These are phyloP conservation scores for Pezicula rhizophila DNA, from an alignment of 2,329 filamentous ascomycete genomes.

Conservation along the genomic window DNA sequence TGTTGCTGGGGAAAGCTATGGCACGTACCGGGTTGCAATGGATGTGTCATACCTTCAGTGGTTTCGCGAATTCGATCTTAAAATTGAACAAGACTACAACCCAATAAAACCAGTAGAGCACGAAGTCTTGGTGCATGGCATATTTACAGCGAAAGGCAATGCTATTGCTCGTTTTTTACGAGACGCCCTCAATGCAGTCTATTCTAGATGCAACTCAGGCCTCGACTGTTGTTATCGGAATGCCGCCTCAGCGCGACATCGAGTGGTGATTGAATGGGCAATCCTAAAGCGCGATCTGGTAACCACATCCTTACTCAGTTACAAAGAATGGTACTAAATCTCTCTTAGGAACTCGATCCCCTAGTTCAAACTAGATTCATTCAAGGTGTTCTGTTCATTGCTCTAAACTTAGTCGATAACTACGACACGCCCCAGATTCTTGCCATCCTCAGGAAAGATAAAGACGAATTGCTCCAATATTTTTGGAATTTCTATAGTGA, in stretches of 20 bases:
- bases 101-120: conserved; percentile 1
- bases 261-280: conserved; percentile 2
- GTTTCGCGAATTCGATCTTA: conserved; percentile 6
- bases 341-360: conserved; percentile 4
- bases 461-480: conserved; percentile 7
- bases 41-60: conserved; percentile 6
- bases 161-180: conserved; percentile 3
- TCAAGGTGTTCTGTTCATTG: conserved; percentile 8
- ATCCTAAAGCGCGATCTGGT: conserved; percentile 8
- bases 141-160: neutral
- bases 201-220: conserved; percentile 1
- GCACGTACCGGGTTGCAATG: conserved; percentile 4
- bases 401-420: conserved; percentile 6
- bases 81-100: conserved; percentile 7
- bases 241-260: neutral
- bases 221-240: neutral
- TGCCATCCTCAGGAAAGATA: conserved; percentile 7
- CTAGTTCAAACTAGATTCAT: conserved; percentile 1
- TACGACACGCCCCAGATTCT: conserved; percentile 5
- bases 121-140: conserved; percentile 1
- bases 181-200: conserved; percentile 7
- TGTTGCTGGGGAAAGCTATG: conserved; percentile 4
- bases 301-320: conserved; percentile 3
- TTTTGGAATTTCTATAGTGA: conserved; percentile 5
- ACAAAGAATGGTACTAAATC: conserved; percentile 4